Evolutionary conservation across 1,139 yeast species (phyloP), one percentile per base, ranked within the genome.

Genomic region (Trichomonascaceae sp.): DNA sequence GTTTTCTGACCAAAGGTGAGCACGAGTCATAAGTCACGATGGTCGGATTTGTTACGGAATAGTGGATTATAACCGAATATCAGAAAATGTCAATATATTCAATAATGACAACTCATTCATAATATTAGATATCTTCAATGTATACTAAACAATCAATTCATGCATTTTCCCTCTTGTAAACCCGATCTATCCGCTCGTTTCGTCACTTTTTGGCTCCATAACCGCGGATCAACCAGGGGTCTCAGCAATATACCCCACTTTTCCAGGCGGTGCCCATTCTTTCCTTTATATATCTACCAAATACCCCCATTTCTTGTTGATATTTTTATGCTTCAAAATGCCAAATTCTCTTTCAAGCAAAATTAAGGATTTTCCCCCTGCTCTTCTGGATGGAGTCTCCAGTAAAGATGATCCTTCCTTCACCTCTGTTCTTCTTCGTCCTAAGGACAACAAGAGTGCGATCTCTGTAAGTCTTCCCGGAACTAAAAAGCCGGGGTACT

Each of bases 401-500:
- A 32, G 27, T 20, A 17, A 32, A 4, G 17, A 19, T 20, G 27
- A 45, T 30, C 49, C 38, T 18, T 27, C 50, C 15, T 27, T 18
- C 10, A 39, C n/a, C 5, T 4, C 39, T 10, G 27, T 51, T 32
- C 36, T 30, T 10, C 51, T 36, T 22, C 39, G 36, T 38, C 38
- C 45, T 15, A 24, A 43, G 1, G 10, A 10, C 18, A 17, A 27
- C 22, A 43, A 15, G 10, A 18, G 41, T 13, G 17, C n/a, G 6
- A 36, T 36, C 8, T 36, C 41, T 13, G n/a, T 13, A 2, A 71
- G 82, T 0, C 55, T 84, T 0, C 80, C 84, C 1, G 74, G 78
- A 27, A 58, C 84, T 46, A 69, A 68, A 55, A 66, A 65, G 58
- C 71, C 73, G 1, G 87, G 87, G 1, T 79, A 65, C 64, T 81